Conservation (phyloP, 1,284 basidiomycete genomes). For the Flammula alnicola region DNA sequence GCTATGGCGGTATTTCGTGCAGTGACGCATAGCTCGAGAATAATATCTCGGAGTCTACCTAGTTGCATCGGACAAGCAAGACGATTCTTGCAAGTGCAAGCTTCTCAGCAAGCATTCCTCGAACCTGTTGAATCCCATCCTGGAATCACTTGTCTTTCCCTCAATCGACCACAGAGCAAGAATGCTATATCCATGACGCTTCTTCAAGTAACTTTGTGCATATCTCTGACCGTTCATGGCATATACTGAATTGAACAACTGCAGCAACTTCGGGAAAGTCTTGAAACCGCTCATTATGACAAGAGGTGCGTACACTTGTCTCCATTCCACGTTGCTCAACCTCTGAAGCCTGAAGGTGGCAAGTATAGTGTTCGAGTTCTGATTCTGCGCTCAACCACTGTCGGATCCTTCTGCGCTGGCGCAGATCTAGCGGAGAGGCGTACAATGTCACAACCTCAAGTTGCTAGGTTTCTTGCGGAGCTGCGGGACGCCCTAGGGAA, state of each 20-base stretch:
- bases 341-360: too few species aligned
- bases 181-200: constrained; percentile 87
- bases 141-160: constrained; percentile 66
- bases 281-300: constrained; percentile 71
- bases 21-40: not conserved
- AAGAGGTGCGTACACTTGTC: constrained; percentile 49
- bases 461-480: constrained; percentile 80
- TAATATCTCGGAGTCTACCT: not conserved
- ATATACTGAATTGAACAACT: constrained; percentile 13
- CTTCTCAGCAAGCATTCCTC: constrained; percentile 51
- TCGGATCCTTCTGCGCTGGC: constrained; percentile 89
- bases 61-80: not conserved
- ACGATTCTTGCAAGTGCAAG: constrained; percentile 24
- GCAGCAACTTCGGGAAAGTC: constrained; percentile 74
- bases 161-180: constrained; percentile 85
- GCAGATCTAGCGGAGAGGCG: constrained; percentile 89
- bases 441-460: constrained; percentile 77
- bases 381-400: constrained; percentile 75
- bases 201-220: constrained; percentile 54
- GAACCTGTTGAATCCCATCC: constrained; percentile 51
- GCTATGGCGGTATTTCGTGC: constrained; percentile 3
- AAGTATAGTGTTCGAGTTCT: constrained; percentile 79
- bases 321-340: not conserved
- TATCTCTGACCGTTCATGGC: constrained; percentile 1
- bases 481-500: constrained; percentile 75